Evolutionary conservation across 1,139 yeast genomes (phyloP), one percentile per base, ranked within the genome.

Genomic region (Sugiyamaella japonica): DNA sequence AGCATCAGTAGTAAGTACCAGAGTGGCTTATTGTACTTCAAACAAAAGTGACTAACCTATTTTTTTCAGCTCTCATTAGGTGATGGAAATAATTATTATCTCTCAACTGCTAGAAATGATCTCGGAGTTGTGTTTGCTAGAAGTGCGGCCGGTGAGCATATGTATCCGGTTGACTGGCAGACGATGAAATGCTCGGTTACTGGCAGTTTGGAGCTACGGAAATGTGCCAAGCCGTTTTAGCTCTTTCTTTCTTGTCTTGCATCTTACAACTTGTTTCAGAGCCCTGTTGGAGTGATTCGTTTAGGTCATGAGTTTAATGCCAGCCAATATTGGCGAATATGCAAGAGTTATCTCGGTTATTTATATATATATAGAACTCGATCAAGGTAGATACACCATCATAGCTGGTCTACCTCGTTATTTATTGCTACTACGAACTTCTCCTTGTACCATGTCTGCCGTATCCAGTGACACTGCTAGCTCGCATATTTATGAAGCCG

Each of bases 151-250:
- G 97, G 97, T 1, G 84, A 81, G 49, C 74, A 85, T 58, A 84
- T 95, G 93, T 86, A 84, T 64, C 96, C 99, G 2, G 72, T 90
- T 38, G 98, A 93, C 72, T 95, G 99, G 98, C 91, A 90, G 71
- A 87, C 90, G 9, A 93, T 95, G 98, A 79, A 86, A 48, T 84
- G 89, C 60, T 83, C 85, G 3, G 75, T 73, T 42, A 83, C 90
- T 3, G 97, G 97, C 1, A 80, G 78, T 17, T 72, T 83, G 25
- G 98, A 91, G 66, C 76, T 77, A 64, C 79, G 99, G 57, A 95
- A 95, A 70, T 89, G 96, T 72, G 99, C 99, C 5, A 91, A 89
- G 70, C 97, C 97, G 8, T 85, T 86, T 63, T 76, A 65, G 58
- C 7, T 4, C 7, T 20, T 25, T 8, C 12, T 20, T 25, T 23